Conservation (phyloP, 305 asterid genomes). For the Solanum hybrid region DNA sequence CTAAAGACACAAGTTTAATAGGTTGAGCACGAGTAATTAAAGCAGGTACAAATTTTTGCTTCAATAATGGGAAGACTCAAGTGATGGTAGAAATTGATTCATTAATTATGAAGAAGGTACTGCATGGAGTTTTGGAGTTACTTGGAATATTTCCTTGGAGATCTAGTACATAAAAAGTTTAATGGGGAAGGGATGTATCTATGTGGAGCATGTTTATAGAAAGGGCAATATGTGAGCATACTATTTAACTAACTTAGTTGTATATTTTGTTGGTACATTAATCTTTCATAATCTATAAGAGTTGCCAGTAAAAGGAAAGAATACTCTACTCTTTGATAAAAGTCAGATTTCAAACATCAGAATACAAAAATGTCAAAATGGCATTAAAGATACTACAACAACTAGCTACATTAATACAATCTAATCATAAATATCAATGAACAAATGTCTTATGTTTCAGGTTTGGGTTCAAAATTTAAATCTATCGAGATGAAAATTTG, state of each 20-base stretch:
- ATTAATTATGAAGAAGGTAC: neutral
- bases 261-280: neutral
- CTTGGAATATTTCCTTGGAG: neutral
- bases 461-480: neutral
- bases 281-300: neutral
- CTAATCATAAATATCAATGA: neutral
- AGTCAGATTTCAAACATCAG: neutral
- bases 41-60: neutral
- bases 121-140: neutral
- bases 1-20: neutral
- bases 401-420: neutral
- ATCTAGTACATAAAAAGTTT: too few species aligned
- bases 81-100: neutral
- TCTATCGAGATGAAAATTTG: neutral
- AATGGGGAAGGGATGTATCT: neutral
- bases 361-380: neutral
- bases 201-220: neutral
- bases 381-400: neutral
- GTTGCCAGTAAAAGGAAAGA: neutral
- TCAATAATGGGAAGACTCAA: neutral
- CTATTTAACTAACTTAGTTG: neutral
- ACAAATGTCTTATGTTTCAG: neutral
- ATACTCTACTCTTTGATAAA: neutral
- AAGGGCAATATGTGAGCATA: neutral
- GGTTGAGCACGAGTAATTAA: neutral